Evolutionary conservation across 345 rosid species (phyloP).

Genomic region (Gossypium australe): DNA sequence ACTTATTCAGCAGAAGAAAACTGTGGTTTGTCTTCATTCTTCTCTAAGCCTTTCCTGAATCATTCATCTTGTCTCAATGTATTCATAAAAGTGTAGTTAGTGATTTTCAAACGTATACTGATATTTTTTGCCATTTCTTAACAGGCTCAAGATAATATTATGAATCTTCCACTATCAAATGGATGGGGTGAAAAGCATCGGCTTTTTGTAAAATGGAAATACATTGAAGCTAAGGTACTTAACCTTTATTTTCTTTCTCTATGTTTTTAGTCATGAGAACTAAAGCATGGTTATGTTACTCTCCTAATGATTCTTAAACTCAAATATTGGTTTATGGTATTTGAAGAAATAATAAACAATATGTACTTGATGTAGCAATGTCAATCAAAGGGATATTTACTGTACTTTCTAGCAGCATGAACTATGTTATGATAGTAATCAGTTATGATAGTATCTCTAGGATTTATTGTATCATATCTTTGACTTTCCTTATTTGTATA

Average conservation of each 20-base stretch:
- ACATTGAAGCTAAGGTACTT: constrained; percentile 76
- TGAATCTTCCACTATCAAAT: constrained; percentile 80
- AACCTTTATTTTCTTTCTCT: neutral
- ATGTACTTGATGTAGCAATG: neutral
- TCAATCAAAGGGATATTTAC: constrained; percentile 2
- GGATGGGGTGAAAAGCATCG: constrained; percentile 98
- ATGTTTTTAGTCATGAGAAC: neutral
- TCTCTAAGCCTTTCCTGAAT: neutral
- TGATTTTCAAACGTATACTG: constrained; percentile 16
- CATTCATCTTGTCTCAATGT: neutral
- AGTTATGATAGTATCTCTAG: too few relatives aligned
- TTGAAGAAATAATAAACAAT: neutral
- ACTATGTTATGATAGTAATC: neutral
- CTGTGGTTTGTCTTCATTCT: neutral
- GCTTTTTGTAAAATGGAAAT: constrained; percentile 88
- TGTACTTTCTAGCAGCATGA: neutral
- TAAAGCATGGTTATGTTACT: neutral
- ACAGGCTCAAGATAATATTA: constrained; percentile 93
- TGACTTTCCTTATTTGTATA: too few relatives aligned
- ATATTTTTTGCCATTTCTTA: constrained; percentile 23
- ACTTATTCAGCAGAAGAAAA: neutral
- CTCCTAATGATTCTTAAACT: neutral
- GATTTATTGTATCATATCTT: too few relatives aligned
- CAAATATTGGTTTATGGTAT: neutral
- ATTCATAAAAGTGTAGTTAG: neutral